Evolutionary conservation across 139 green algal species (phyloP).

Genomic region (Auxenochlorella pyrenoidosa): DNA sequence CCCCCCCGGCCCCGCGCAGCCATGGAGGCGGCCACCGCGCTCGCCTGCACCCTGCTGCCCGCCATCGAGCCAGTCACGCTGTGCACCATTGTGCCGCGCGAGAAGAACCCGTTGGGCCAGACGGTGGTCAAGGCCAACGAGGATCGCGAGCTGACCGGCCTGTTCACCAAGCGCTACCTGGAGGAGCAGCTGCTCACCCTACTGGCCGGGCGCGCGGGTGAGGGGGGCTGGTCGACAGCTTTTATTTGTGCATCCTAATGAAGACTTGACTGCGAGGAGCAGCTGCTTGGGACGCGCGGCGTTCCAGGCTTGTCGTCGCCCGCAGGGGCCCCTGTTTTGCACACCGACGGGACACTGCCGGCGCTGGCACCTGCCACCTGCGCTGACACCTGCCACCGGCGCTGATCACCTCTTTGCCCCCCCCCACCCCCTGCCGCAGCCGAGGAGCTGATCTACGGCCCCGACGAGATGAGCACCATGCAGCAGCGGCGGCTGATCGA

Average conservation of each 20-base stretch:
- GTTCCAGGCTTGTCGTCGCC: no score
- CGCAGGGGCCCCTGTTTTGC: no score
- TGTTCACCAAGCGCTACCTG: constrained; percentile 82
- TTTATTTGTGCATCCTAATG: no score
- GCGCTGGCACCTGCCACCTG: no score
- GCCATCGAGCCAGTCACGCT: constrained; percentile 85
- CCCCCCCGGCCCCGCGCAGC: constrained; percentile 77
- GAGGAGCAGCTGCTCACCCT: constrained; percentile 80
- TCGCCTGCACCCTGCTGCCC: constrained; percentile 83
- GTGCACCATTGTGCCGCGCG: constrained; percentile 76
- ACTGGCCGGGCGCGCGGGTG: constrained; percentile 72
- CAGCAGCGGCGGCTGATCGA: constrained; percentile 63
- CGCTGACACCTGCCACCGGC: no score
- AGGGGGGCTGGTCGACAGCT: no score
- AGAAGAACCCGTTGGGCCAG: constrained; percentile 80
- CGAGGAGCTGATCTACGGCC: constrained; percentile 71
- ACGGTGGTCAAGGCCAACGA: constrained; percentile 82
- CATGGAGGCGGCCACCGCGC: constrained; percentile 79
- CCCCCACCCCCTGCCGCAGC: constrained; percentile 30
- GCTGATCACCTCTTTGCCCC: neutral
- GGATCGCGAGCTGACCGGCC: constrained; percentile 60
- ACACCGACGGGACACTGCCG: no score
- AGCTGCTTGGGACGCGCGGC: no score
- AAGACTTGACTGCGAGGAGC: no score
- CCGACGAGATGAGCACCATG: constrained; percentile 73